These are phyloP conservation scores for Lactarius sanguifluus DNA, from an alignment of 768 basidiomycete species.

Conservation along the genomic window DNA sequence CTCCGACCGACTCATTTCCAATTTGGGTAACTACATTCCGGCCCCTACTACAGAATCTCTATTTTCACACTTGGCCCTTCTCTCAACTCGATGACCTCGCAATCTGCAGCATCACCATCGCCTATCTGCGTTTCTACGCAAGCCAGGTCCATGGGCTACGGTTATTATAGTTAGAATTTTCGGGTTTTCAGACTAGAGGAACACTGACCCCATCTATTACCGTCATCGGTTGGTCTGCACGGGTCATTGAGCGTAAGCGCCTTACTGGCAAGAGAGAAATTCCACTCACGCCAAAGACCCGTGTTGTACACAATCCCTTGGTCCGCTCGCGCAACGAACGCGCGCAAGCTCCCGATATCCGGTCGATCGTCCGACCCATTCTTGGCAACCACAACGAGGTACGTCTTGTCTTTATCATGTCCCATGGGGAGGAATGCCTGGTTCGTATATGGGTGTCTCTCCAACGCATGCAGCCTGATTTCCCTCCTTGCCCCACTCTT, in stretches of 20 bases:
- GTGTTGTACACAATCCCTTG: slow-evolving; percentile 87
- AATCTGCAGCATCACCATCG: slow-evolving; percentile 72
- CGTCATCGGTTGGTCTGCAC: slow-evolving; percentile 88
- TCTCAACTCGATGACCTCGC: slow-evolving; percentile 72
- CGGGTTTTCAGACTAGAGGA: neutral
- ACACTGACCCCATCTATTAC: slow-evolving; percentile 64
- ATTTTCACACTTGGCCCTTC: slow-evolving; percentile 38
- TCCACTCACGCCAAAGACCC: slow-evolving; percentile 85
- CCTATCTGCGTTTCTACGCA: slow-evolving; percentile 96
- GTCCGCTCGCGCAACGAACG: slow-evolving; percentile 74
- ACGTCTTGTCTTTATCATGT: slow-evolving; percentile 51
- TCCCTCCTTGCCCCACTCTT: slow-evolving; percentile 50
- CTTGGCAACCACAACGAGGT: slow-evolving; percentile 85
- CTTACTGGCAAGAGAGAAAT: neutral
- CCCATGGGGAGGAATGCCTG: slow-evolving; percentile 97
- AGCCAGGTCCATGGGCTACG: slow-evolving; percentile 71
- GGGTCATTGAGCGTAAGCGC: neutral
- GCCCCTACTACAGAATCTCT: slow-evolving; percentile 28
- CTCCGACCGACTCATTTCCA: slow-evolving; percentile 18
- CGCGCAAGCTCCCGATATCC: slow-evolving; percentile 68
- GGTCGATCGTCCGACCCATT: slow-evolving; percentile 78
- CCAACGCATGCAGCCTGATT: slow-evolving; percentile 72
- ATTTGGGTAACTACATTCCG: slow-evolving; percentile 1
- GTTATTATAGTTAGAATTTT: slow-evolving; percentile 3
- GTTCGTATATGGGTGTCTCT: slow-evolving; percentile 86